A percentile compares a stretch with the other conserved stretches of the same genome.
These are phyloP conservation scores for Aegilops longissima DNA, from an alignment of 176 grass and related monocot species.

Conservation along the genomic window DNA sequence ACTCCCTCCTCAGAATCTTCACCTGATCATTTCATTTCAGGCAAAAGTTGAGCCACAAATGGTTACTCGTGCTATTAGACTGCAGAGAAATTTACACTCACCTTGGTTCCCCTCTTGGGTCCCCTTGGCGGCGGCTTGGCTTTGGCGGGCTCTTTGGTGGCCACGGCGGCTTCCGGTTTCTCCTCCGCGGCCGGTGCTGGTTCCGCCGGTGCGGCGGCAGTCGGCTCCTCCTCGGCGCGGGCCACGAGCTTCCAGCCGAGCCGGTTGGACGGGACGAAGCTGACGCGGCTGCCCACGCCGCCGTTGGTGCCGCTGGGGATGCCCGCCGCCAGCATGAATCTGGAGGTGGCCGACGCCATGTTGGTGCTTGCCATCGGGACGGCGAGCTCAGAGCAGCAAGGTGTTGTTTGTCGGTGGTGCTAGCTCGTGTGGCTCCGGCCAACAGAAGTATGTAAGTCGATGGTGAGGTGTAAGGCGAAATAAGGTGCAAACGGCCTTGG, in stretches of 20 bases:
- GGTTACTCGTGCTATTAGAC: too few relatives aligned
- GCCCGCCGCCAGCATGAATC: conserved; percentile 57
- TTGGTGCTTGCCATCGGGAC: conserved; percentile 80
- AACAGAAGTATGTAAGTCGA: background rate
- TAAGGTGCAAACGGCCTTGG: background rate
- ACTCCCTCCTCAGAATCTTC: conserved; percentile 93
- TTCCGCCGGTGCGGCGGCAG: conserved; percentile 13
- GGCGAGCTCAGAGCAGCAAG: background rate
- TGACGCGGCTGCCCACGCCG: conserved; percentile 37
- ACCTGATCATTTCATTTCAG: conserved; percentile 42
- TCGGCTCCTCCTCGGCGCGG: conserved; percentile 52
- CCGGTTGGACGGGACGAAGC: conserved; percentile 34
- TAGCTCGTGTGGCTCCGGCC: conserved; percentile 17
- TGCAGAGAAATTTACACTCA: too few relatives aligned
- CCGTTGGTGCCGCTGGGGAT: background rate
- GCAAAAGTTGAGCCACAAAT: background rate
- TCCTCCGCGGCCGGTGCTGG: background rate
- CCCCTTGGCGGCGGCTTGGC: conserved; percentile 78
- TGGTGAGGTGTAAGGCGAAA: background rate
- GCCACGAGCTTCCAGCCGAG: conserved; percentile 54
- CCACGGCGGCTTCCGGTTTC: conserved; percentile 17
- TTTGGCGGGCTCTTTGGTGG: conserved; percentile 46
- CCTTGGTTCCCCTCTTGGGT: conserved; percentile 61
- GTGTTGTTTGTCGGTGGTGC: background rate
- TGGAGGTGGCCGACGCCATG: conserved; percentile 78